These are phyloP conservation scores for Coleophoma eucalyptorum DNA, from an alignment of 2,329 filamentous ascomycete genomes.

Conservation along the genomic window DNA sequence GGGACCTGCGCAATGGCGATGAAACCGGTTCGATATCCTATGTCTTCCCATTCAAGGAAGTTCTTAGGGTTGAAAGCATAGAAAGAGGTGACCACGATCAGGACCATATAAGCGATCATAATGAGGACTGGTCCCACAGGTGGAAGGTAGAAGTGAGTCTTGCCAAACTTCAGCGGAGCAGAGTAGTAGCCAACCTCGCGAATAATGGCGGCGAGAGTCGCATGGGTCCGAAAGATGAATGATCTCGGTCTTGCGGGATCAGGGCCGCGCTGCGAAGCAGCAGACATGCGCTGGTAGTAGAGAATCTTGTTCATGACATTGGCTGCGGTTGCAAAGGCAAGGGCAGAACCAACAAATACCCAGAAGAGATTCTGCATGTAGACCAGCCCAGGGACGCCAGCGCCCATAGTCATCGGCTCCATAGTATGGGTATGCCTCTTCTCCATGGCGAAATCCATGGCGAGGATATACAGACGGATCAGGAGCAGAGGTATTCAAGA, in stretches of 20 bases:
- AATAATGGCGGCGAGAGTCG: slow-evolving; percentile 47
- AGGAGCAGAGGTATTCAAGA: too few relatives aligned
- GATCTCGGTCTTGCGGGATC: slow-evolving; percentile 51
- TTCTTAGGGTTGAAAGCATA: slow-evolving; percentile 48
- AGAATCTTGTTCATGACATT: slow-evolving; percentile 43
- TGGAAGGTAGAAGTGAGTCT: slow-evolving; percentile 30
- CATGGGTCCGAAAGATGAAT: slow-evolving; percentile 40
- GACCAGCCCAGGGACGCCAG: slow-evolving; percentile 31
- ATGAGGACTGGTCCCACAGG: slow-evolving; percentile 34
- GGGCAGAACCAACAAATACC: slow-evolving; percentile 38
- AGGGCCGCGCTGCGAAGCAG: slow-evolving; percentile 29
- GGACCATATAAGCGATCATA: slow-evolving; percentile 40
- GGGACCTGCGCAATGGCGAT: slow-evolving; percentile 62
- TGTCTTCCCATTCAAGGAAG: slow-evolving; percentile 46
- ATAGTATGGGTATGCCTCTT: neutral
- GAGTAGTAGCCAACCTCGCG: slow-evolving; percentile 49
- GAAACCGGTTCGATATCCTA: slow-evolving; percentile 62
- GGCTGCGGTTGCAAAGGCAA: slow-evolving; percentile 37
- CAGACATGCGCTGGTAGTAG: slow-evolving; percentile 46
- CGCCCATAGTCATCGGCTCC: slow-evolving; percentile 29
- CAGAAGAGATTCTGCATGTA: slow-evolving; percentile 43
- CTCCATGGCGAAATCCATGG: neutral
- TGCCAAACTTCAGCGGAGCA: slow-evolving; percentile 27
- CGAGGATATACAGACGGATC: neutral
- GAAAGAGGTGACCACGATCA: slow-evolving; percentile 50